A percentile compares a stretch with the other conserved stretches of the same genome.
These are phyloP conservation scores for Tanacetum coccineum DNA, from an alignment of 129 eudicot species.

Conservation along the genomic window DNA sequence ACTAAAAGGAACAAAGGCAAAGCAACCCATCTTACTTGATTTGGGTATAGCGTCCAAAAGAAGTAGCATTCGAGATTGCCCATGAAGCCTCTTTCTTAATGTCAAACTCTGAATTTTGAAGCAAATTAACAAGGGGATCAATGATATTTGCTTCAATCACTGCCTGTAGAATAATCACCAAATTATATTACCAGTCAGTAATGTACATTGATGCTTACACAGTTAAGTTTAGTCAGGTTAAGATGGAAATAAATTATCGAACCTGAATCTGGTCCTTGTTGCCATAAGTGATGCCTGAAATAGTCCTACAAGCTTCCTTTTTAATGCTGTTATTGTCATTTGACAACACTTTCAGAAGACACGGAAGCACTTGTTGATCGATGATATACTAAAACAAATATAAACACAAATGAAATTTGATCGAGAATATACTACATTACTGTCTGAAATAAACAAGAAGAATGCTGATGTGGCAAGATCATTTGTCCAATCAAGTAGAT, in stretches of 20 bases:
- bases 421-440: neutral
- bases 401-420: neutral
- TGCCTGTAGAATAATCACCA: too few relatives aligned
- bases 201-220: too few relatives aligned
- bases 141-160: too few relatives aligned
- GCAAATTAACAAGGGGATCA: slow-evolving; percentile 64
- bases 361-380: slow-evolving; percentile 54
- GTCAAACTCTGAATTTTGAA: slow-evolving; percentile 83
- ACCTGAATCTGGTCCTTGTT: slow-evolving; percentile 87
- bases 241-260: neutral
- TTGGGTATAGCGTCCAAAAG: slow-evolving; percentile 86
- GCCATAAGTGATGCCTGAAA: slow-evolving; percentile 86
- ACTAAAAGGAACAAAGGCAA: too few relatives aligned
- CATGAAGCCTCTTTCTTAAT: slow-evolving; percentile 93
- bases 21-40: too few relatives aligned
- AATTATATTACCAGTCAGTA: too few relatives aligned
- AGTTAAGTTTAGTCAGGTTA: neutral
- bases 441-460: too few relatives aligned
- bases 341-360: slow-evolving; percentile 57
- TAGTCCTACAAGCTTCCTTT: slow-evolving; percentile 92
- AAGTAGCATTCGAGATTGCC: slow-evolving; percentile 94
- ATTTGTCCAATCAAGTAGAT: too few relatives aligned
- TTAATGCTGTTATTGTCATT: slow-evolving; percentile 75
- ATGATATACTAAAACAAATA: slow-evolving; percentile 48
- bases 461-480: too few relatives aligned